Evolutionary conservation across 1,284 basidiomycete genomes (phyloP), one percentile per base, ranked within the genome.

Genomic region (Sanguinoderma infundibulare): DNA sequence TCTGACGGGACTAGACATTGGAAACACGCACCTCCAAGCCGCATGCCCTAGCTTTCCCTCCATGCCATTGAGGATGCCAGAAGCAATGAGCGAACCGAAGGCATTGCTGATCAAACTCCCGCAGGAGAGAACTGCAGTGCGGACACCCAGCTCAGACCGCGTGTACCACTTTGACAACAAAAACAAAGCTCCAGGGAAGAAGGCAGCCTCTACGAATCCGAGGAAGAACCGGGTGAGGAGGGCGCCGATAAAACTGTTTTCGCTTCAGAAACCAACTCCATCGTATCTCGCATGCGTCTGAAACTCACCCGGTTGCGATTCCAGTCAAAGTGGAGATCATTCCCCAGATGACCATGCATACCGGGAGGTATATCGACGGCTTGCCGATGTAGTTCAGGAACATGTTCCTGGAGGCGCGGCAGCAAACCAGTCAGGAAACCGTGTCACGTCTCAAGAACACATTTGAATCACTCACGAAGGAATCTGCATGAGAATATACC

Each of bases 91-190:
- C 0, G 90, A 81, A 15, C 93, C 92, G 71, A 95, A 94, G 1
- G 92, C 93, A 76, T 94, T 95, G 61, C 87, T 90, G 64, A 94
- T 86, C 53, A 95, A 78, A 70, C 81, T 86, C 7, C 91, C 91
- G 67, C 85, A 87, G 61, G 85, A 87, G 17, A 96, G 82, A 53
- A 91, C 77, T 9, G 92, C 87, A 32, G 87, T 93, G 59, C 94
- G 81, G 50, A 89, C 74, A 44, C 89, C 90, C 32, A 92, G 78
- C 69, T 92, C 91, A 32, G 77, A 81, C 14, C 82, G 78, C 56
- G 84, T 90, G 73, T 87, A 91, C 90, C 89, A 87, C 74, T 89
- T 91, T 0, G 90, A 90, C 20, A 91, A 76, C 28, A 90, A 77
- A 74, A 85, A 86, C n/a, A 81, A 73, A 5, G 77, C 73, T 26